Base-by-base conservation (phyloP, 169 alveolate species). In the Plasmodium fragile region DNA sequence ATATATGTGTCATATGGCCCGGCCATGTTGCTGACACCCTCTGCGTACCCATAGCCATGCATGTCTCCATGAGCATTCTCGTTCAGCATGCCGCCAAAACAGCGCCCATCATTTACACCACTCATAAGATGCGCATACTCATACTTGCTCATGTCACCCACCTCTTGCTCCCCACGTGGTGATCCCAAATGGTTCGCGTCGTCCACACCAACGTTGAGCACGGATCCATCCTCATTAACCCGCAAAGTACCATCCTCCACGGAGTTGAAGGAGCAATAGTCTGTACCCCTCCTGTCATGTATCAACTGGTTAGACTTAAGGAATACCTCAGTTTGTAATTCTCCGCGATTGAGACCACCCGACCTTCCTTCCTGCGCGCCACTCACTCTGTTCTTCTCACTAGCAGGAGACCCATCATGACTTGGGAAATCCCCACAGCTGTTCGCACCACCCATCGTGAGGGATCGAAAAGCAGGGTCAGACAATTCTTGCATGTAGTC, bases 401-500 rank as follows among this genome's bases (percentile, higher is more conserved):
- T 65, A 22, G 30, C n/a, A 4, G 34, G 30, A 18, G 36, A 25
- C n/a, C 39, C 39, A 25, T 65, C 41, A 28, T 6, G n/a, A 7
- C 8, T 10, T 18, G 36, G 36, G 36, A 0, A 16, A 25, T 28
- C n/a, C n/a, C 30, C 8, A 65, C 13, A n/a, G n/a, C 6, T 65
- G n/a, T n/a, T n/a, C 30, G 25, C 7, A 1, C 39, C 75, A 65
- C 41, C 36, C 30, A 65, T 65, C n/a, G 75, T n/a, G 22, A 81
- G 34, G 16, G 22, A 36, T 69, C 52, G 34, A 30, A 82, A 69
- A n/a, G 45, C 71, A n/a, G 92, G 78, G 22, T 84, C 36, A 13
- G 94, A 75, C 34, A 77, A 53, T 28, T 28, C 82, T 10, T 59
- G 81, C 3, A 89, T 25, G 53, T 89, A 77, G 81, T 89, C 73